Conservation (phyloP, 1,284 basidiomycete species). For the Cryptococcus hybrid region DNA sequence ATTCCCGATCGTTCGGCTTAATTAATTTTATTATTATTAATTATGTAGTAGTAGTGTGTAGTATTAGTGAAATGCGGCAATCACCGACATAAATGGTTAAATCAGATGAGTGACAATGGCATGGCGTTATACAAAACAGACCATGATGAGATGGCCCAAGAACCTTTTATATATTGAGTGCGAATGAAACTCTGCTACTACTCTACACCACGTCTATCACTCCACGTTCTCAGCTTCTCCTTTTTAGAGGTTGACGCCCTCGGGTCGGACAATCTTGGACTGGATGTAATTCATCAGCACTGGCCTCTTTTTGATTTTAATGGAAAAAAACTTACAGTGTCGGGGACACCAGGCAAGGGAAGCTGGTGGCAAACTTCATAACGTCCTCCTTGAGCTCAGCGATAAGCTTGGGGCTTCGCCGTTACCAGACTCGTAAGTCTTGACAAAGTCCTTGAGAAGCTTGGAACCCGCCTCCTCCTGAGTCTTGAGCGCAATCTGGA, state of each 20-base stretch:
- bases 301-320: background rate
- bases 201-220: background rate
- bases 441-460: slow-evolving; percentile 93
- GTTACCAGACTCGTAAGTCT: slow-evolving; percentile 71
- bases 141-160: slow-evolving; percentile 22
- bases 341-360: slow-evolving; percentile 85
- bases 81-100: background rate
- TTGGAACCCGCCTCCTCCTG: slow-evolving; percentile 96
- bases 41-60: too few species aligned
- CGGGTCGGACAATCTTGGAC: slow-evolving; percentile 45
- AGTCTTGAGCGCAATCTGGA: slow-evolving; percentile 78
- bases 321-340: slow-evolving; percentile 51
- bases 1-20: too few species aligned
- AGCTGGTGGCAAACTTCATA: slow-evolving; percentile 70
- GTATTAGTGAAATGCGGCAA: too few species aligned
- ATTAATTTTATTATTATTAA: too few species aligned
- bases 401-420: slow-evolving; percentile 62
- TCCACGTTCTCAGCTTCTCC: background rate
- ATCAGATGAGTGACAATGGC: slow-evolving; percentile 27
- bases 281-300: slow-evolving; percentile 8
- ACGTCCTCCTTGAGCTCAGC: slow-evolving; percentile 58
- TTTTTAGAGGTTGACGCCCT: slow-evolving; percentile 38
- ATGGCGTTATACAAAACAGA: slow-evolving; percentile 5
- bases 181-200: background rate
- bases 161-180: background rate